Evolutionary conservation across 2,329 filamentous ascomycete species (phyloP), one percentile per base, ranked within the genome.

Genomic region (Fusarium fujikuroi): DNA sequence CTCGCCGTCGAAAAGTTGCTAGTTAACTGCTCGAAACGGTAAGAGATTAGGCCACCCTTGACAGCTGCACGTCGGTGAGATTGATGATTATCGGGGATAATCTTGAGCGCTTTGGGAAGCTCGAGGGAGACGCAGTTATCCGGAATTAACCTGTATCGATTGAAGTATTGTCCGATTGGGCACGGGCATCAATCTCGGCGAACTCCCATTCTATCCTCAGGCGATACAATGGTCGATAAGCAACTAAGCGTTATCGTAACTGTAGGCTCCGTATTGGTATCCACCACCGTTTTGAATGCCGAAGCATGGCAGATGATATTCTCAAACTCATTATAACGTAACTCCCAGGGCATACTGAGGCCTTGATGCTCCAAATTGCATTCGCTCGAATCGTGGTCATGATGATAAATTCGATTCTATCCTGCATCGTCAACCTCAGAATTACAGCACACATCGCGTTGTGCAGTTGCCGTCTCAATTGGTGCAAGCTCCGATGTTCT

Each of bases 21-120:
- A 65, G 63, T 65, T 0, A 65, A 65, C 63, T 66, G 19, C 63
- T 46, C 3, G 25, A 66, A 65, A 5, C 25, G 50, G 63, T 65
- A 65, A 63, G n/a, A 63, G 57, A 40, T 32, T 23, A 1, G 58
- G 36, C 36, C 58, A 34, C 14, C 37, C 36, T 49, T 25, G 42
- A 36, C 34, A 37, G 11, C 42, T 50, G 36, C 21, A 23, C 8
- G 11, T 19, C 25, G 25, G 52, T 42, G 52, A 56, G 52, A 56
- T 56, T 42, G 21, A 56, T 11, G 8, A 10, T 42, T 9, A 15
- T n/a, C 23, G 25, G 8, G 8, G 15, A 23, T 30, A 15, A 19
- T 28, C 37, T 42, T 42, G 25, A 42, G 18, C 52, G 25, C 10
- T 56, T 58, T 58, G n/a, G 54, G 54, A 47, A 58, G 54, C 9